These are phyloP conservation scores for Grosmannia serpens DNA, from an alignment of 2,329 filamentous ascomycete genomes.

Conservation along the genomic window DNA sequence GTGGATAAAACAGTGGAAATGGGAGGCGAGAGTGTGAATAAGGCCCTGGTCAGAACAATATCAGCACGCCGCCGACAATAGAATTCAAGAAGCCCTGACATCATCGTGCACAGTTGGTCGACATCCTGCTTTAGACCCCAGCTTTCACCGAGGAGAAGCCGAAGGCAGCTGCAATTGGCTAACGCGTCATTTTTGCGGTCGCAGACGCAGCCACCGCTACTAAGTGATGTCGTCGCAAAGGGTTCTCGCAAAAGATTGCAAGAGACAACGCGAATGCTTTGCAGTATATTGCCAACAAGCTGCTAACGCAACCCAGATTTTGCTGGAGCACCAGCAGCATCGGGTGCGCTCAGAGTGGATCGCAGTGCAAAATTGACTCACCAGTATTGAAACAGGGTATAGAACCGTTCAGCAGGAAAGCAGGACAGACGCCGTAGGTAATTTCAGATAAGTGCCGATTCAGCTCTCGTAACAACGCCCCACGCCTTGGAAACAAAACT, in stretches of 20 bases:
- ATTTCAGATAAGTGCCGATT: neutral
- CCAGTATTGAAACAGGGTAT: constrained; percentile 6
- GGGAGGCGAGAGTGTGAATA: neutral
- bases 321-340: neutral
- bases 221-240: neutral
- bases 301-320: neutral
- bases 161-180: neutral
- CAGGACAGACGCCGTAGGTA: constrained; percentile 2
- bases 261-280: neutral
- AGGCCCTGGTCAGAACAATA: neutral
- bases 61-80: neutral
- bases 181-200: neutral
- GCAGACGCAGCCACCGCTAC: neutral
- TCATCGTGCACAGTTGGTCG: neutral
- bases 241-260: neutral
- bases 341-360: no score
- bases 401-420: constrained; percentile 2
- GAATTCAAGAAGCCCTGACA: no score
- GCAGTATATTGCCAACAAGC: neutral
- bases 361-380: neutral
- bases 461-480: constrained; percentile 4
- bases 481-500: constrained; percentile 7
- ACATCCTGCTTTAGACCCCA: neutral
- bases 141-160: neutral
- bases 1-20: neutral